Base-by-base conservation (phyloP, 2,329 filamentous ascomycete genomes). In the Corniculantispora saksenae region DNA sequence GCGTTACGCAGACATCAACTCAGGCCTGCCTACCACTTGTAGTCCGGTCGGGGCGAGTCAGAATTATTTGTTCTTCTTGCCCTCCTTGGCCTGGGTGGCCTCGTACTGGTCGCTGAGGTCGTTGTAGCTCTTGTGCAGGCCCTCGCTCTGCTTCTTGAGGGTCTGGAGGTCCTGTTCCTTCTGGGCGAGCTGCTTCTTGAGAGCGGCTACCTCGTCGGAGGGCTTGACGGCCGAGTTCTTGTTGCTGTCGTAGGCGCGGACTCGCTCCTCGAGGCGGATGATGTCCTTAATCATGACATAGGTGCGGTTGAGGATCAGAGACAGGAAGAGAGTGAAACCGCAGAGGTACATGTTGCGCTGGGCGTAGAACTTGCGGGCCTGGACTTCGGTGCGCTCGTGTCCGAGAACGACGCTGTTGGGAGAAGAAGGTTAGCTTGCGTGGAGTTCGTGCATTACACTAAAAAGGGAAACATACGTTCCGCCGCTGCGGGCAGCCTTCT, bases 261-360 rank as follows among this genome's bases (percentile, higher is more conserved):
- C 82, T 82, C 92, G 92, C 81, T 97, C 93, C 83, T 99, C 94
- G 62, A 99, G 90, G 68, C 92, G 83, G 75, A 97, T 91, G 60
- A 91, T 88, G 72, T 97, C 94, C 70, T 97, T 86, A 75, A 97
- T 97, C 92, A 98, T 94, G 75, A 90, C 91, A 84, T 98, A 99
- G 76, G 95, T 99, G 76, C 95, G 94, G 89, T 99, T 98, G 77
- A 96, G 92, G 80, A 99, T 99, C 69, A 99, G 86, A 62, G 94
- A 98, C 68, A 99, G 90, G 88, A 99, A 98, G 69, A 99, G 90
- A 6, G 95, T 99, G 85, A 99, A 99, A 73, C 95, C 95, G 80
- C 95, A 98, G 68, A 99, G 93, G 83, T 99, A 99, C 95, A 99
- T 99, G 89, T 99, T 99, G 80, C 95, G 94, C 84, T 99, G 94